Percentiles rank a stretch among this genome's conserved stretches.
Evolutionary conservation across 371 early-diverging fungal species (phyloP).

Genomic region (Mucor lusitanicus): DNA sequence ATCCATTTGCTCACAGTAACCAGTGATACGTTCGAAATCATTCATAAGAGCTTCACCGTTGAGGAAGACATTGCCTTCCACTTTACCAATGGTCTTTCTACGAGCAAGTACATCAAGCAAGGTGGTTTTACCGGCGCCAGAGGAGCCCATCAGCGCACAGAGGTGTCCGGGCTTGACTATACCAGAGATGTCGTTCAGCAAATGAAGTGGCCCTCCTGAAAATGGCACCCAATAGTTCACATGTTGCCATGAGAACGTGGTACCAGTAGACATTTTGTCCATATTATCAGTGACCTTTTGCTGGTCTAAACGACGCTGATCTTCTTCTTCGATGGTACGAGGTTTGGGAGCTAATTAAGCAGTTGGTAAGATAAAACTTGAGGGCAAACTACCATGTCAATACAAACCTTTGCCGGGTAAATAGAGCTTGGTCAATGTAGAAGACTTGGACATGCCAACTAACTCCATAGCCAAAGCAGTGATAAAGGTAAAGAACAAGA

Average conservation of each 20-base stretch:
- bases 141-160: slow-evolving; percentile 82
- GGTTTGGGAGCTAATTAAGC: slow-evolving; percentile 23
- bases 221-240: slow-evolving; percentile 54
- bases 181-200: slow-evolving; percentile 49
- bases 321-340: slow-evolving; percentile 31
- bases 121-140: slow-evolving; percentile 90
- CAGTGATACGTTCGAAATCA: slow-evolving; percentile 74
- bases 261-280: slow-evolving; percentile 41
- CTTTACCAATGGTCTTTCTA: slow-evolving; percentile 76
- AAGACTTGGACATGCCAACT: slow-evolving; percentile 38
- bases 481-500: slow-evolving; percentile 46
- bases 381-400: background rate
- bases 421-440: slow-evolving; percentile 54
- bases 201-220: slow-evolving; percentile 53
- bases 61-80: slow-evolving; percentile 68
- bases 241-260: slow-evolving; percentile 58
- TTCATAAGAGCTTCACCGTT: slow-evolving; percentile 45
- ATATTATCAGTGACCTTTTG: slow-evolving; percentile 28
- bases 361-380: background rate
- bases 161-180: slow-evolving; percentile 67
- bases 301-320: slow-evolving; percentile 29
- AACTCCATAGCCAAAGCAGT: slow-evolving; percentile 53
- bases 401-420: slow-evolving; percentile 32
- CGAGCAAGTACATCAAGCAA: slow-evolving; percentile 80
- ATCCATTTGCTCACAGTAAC: slow-evolving; percentile 85